These are phyloP conservation scores for Neocatenulostroma microsporum DNA, from an alignment of 2,329 filamentous ascomycete genomes.

Conservation along the genomic window DNA sequence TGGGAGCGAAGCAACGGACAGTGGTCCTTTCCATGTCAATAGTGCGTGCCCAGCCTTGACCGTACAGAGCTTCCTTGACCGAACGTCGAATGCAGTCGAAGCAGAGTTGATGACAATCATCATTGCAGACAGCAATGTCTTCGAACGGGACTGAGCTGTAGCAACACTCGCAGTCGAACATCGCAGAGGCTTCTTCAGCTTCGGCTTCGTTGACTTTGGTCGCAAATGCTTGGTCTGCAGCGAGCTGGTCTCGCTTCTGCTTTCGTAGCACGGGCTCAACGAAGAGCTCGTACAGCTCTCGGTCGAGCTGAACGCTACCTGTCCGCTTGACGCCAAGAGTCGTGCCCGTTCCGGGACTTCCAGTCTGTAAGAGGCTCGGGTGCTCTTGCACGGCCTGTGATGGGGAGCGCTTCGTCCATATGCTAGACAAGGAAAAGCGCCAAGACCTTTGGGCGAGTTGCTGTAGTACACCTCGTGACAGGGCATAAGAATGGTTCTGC, in stretches of 20 bases:
- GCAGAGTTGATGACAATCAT: slow-evolving; percentile 65
- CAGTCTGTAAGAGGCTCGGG: slow-evolving; percentile 56
- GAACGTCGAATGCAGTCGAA: slow-evolving; percentile 75
- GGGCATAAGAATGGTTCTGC: slow-evolving; percentile 69
- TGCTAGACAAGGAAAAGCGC: slow-evolving; percentile 63
- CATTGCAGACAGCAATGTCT: slow-evolving; percentile 63
- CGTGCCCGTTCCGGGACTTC: too few species aligned
- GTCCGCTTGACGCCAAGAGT: slow-evolving; percentile 60
- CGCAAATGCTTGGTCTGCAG: slow-evolving; percentile 36
- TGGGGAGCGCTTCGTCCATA: slow-evolving; percentile 59
- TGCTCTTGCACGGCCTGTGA: slow-evolving; percentile 49
- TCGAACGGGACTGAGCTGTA: slow-evolving; percentile 65
- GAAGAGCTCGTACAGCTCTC: slow-evolving; percentile 41
- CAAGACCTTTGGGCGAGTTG: slow-evolving; percentile 65
- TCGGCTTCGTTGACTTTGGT: slow-evolving; percentile 41
- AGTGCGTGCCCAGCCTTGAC: slow-evolving; percentile 80
- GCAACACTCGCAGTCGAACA: slow-evolving; percentile 70
- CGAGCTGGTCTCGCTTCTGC: slow-evolving; percentile 33
- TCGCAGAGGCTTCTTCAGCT: slow-evolving; percentile 39
- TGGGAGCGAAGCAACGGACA: slow-evolving; percentile 73
- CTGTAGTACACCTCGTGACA: slow-evolving; percentile 61
- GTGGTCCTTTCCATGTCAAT: slow-evolving; percentile 66
- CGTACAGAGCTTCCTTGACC: slow-evolving; percentile 80
- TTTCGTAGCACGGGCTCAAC: slow-evolving; percentile 37
- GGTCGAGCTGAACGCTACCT: slow-evolving; percentile 49